Percentiles rank a stretch among this genome's conserved stretches.
These are phyloP conservation scores for Aurinia saxatilis DNA, from an alignment of 345 rosid species.

Conservation along the genomic window DNA sequence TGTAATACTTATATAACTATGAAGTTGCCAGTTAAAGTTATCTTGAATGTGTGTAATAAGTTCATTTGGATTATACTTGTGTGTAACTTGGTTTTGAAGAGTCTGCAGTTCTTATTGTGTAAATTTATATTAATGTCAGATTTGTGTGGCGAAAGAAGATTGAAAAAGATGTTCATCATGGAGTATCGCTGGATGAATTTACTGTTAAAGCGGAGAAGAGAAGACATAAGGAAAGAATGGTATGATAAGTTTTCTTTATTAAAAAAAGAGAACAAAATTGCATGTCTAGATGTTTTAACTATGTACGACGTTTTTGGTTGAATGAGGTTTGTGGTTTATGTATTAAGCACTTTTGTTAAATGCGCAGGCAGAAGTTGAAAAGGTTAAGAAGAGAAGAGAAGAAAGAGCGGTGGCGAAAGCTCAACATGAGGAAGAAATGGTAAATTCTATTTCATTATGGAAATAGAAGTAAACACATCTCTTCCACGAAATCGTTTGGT, in stretches of 20 bases:
- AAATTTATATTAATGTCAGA: constrained; percentile 30
- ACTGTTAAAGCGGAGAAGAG: constrained; percentile 82
- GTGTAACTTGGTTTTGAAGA: background rate
- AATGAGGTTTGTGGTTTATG: constrained; percentile 5
- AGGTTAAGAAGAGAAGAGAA: constrained; percentile 94
- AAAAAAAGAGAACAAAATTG: too few species aligned
- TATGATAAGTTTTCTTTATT: constrained; percentile 22
- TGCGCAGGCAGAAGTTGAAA: constrained; percentile 83
- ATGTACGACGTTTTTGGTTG: background rate
- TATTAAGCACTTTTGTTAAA: background rate
- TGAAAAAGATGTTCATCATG: constrained; percentile 71
- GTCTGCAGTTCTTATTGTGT: background rate
- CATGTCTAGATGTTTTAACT: background rate
- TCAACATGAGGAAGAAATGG: constrained; percentile 94
- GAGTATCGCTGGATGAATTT: constrained; percentile 56
- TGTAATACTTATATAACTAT: background rate
- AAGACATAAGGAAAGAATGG: constrained; percentile 81
- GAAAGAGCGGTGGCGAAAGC: constrained; percentile 94
- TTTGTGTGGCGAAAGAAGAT: constrained; percentile 96
- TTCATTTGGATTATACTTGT: background rate
- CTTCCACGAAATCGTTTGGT: background rate
- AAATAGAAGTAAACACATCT: background rate
- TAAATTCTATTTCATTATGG: constrained; percentile 21
- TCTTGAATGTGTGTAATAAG: background rate
- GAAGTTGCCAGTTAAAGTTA: background rate